Conservation (phyloP, 192 early-diverging fungal species). For the Cetraspora pellucida region DNA sequence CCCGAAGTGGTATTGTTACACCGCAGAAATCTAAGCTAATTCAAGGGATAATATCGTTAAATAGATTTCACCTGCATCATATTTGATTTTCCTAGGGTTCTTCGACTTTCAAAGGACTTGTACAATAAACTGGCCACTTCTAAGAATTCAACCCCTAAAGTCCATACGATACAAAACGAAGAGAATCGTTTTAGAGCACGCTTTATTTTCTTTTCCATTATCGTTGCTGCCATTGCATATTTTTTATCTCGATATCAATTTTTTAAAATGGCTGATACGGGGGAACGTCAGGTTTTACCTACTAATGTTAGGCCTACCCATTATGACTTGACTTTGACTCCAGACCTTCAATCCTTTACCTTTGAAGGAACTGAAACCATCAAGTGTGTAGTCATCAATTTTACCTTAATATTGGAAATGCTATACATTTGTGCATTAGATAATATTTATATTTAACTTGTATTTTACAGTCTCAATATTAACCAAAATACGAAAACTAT, state of each 20-base stretch:
- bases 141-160: no score
- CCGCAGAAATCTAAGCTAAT: no score
- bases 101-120: no score
- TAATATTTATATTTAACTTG: neutral
- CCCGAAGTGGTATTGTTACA: no score
- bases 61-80: no score
- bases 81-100: no score
- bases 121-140: no score
- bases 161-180: neutral
- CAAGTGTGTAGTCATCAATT: neutral
- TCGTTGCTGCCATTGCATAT: neutral
- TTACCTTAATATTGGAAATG: neutral
- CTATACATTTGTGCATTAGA: neutral
- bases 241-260: neutral
- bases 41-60: no score
- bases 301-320: slow-evolving; percentile 81
- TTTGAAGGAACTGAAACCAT: slow-evolving; percentile 63
- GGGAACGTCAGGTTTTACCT: slow-evolving; percentile 75
- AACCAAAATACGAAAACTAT: slow-evolving; percentile 65
- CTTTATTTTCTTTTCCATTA: slow-evolving; percentile 13
- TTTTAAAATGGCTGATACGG: slow-evolving; percentile 2
- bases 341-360: slow-evolving; percentile 77
- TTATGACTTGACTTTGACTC: slow-evolving; percentile 79
- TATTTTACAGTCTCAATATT: slow-evolving; percentile 53
- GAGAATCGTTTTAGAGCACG: neutral